Percentiles rank a stretch among this genome's conserved stretches.
Conservation (phyloP, 352 stramenopile genomes). For the Peronosclerospora sorghi region DNA sequence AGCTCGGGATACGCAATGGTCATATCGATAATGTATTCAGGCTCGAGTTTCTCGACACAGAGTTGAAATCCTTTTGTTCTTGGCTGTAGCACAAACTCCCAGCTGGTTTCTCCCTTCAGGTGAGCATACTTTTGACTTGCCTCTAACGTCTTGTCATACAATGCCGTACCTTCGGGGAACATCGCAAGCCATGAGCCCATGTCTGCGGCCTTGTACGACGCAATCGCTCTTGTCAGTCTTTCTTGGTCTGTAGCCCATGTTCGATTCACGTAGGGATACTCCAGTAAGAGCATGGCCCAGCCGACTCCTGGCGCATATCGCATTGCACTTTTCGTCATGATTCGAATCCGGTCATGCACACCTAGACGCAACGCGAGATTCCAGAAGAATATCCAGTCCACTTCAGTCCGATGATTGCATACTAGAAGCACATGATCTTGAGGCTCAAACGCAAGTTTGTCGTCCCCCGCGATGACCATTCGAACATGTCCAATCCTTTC, state of each 20-base stretch:
- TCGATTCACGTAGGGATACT: conserved; percentile 66
- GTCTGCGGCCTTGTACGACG: conserved; percentile 37
- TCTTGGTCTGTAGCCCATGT: conserved; percentile 56
- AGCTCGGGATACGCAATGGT: conserved; percentile 75
- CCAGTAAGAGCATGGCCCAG: conserved; percentile 55
- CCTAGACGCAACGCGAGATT: conserved; percentile 51
- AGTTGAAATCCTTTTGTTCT: conserved; percentile 58
- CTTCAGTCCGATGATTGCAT: conserved; percentile 69
- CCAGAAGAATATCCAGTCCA: conserved; percentile 82
- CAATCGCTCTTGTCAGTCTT: conserved; percentile 33
- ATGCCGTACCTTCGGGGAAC: conserved; percentile 67
- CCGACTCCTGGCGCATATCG: conserved; percentile 47
- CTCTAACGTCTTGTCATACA: conserved; percentile 58
- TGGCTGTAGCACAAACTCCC: conserved; percentile 61
- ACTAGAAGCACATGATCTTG: conserved; percentile 50
- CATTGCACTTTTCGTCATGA: conserved; percentile 73
- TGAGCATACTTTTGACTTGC: conserved; percentile 50
- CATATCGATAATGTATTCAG: conserved; percentile 58
- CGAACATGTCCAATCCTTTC: conserved; percentile 46
- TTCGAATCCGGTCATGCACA: conserved; percentile 56
- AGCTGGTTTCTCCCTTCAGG: conserved; percentile 29
- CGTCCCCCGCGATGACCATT: conserved; percentile 46
- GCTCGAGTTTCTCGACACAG: conserved; percentile 50
- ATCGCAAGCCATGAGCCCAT: conserved; percentile 56
- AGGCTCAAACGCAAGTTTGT: conserved; percentile 25